These are phyloP conservation scores for Pestalotiopsis sp. DNA, from an alignment of 2,329 filamentous ascomycete genomes.

Conservation along the genomic window DNA sequence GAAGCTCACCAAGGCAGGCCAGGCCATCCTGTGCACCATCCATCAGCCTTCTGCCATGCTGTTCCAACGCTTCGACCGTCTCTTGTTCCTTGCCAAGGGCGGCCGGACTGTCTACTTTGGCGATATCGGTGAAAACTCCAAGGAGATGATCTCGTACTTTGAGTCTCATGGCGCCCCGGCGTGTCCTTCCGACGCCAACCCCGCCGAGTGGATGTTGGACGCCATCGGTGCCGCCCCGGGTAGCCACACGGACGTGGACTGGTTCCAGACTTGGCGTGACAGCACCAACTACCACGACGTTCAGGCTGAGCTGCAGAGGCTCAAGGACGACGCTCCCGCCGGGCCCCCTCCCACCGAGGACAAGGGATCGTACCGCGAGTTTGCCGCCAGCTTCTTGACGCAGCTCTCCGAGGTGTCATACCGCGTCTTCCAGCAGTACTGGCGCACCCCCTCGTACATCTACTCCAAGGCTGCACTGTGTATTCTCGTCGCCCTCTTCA, in stretches of 20 bases:
- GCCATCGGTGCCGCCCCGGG: slow-evolving; percentile 65
- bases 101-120: slow-evolving; percentile 83
- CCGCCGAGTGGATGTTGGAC: slow-evolving; percentile 77
- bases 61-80: slow-evolving; percentile 86
- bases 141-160: slow-evolving; percentile 72
- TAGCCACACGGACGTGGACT: slow-evolving; percentile 60
- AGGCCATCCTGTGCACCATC: slow-evolving; percentile 95
- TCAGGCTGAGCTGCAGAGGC: slow-evolving; percentile 55
- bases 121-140: slow-evolving; percentile 72
- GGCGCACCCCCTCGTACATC: slow-evolving; percentile 78
- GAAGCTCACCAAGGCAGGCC: slow-evolving; percentile 85
- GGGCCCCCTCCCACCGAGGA: slow-evolving; percentile 26
- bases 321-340: slow-evolving; percentile 50
- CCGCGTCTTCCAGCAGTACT: slow-evolving; percentile 81
- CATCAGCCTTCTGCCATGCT: slow-evolving; percentile 96
- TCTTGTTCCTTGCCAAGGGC: slow-evolving; percentile 76
- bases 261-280: slow-evolving; percentile 54
- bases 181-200: slow-evolving; percentile 72
- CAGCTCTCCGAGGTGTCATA: slow-evolving; percentile 68
- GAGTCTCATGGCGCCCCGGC: slow-evolving; percentile 67
- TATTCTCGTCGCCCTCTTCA: slow-evolving; percentile 65
- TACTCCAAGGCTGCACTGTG: slow-evolving; percentile 71
- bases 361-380: slow-evolving; percentile 64
- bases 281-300: slow-evolving; percentile 42
- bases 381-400: slow-evolving; percentile 70